Evolutionary conservation across 495 filamentous ascomycete species (phyloP).

Genomic region (Xylaria acuta): DNA sequence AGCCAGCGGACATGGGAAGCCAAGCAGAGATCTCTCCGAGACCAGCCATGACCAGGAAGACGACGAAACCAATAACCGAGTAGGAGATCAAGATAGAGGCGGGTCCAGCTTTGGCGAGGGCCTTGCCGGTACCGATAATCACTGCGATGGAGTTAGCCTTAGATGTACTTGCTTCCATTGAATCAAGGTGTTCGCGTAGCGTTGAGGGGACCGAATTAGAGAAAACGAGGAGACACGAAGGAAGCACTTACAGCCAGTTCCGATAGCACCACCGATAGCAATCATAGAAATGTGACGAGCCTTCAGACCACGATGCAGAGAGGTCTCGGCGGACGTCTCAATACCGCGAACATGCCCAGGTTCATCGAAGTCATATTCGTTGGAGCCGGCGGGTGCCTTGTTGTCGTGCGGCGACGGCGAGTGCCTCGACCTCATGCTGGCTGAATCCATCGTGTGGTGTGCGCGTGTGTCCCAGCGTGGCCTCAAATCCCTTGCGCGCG

Average conservation of each 20-base stretch:
- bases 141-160: slow-evolving; percentile 26
- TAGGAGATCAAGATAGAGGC: slow-evolving; percentile 73
- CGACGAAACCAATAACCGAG: slow-evolving; percentile 55
- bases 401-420: slow-evolving; percentile 34
- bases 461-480: neutral
- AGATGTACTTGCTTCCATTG: slow-evolving; percentile 4
- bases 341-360: slow-evolving; percentile 40
- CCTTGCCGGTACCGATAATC: slow-evolving; percentile 62
- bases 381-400: slow-evolving; percentile 29
- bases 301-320: slow-evolving; percentile 67
- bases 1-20: slow-evolving; percentile 65
- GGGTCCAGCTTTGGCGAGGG: slow-evolving; percentile 71
- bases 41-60: slow-evolving; percentile 55
- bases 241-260: slow-evolving; percentile 58
- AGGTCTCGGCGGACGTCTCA: slow-evolving; percentile 43
- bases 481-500: neutral
- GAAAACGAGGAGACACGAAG: neutral
- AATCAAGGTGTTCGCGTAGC: neutral
- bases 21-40: slow-evolving; percentile 70
- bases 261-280: slow-evolving; percentile 85
- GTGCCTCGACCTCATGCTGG: slow-evolving; percentile 32
- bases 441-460: slow-evolving; percentile 12
- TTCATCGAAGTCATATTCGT: slow-evolving; percentile 25
- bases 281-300: slow-evolving; percentile 79
- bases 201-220: neutral